Evolutionary conservation across 306 rosid species (phyloP).

Genomic region (Malus fusca): DNA sequence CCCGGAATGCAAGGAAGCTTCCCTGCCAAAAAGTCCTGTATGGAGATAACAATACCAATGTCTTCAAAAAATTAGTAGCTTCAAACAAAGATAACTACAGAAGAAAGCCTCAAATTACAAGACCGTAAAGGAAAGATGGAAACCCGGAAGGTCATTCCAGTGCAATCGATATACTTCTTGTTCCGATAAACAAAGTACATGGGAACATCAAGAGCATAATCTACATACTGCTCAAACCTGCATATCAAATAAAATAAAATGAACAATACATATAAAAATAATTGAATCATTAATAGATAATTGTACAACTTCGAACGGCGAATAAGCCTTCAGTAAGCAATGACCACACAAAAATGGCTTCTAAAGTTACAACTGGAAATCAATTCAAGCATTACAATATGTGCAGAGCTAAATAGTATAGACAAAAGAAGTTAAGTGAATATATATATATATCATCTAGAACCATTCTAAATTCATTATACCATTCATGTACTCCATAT

Average conservation of each 20-base stretch:
- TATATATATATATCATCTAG: too few species aligned
- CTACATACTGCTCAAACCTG: slow-evolving; percentile 96
- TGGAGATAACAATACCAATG: neutral
- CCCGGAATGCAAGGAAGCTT: slow-evolving; percentile 79
- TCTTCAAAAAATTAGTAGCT: neutral
- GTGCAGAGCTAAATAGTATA: neutral
- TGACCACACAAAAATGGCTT: neutral
- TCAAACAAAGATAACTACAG: neutral
- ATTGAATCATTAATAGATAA: slow-evolving; percentile 10
- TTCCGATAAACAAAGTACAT: slow-evolving; percentile 91
- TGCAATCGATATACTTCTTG: slow-evolving; percentile 69
- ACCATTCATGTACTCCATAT: neutral
- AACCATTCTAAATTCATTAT: neutral
- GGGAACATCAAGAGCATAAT: slow-evolving; percentile 96
- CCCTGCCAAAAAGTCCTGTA: slow-evolving; percentile 89
- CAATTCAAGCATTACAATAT: neutral
- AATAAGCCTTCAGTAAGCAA: neutral
- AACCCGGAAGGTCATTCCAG: slow-evolving; percentile 97
- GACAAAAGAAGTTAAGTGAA: neutral
- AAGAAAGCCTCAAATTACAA: slow-evolving; percentile 9
- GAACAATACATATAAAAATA: slow-evolving; percentile 12
- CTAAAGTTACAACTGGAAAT: neutral
- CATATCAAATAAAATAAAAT: slow-evolving; percentile 6
- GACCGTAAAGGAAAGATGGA: slow-evolving; percentile 28
- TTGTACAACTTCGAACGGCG: neutral